phyloP scores from a whole-genome alignment of 2,329 filamentous ascomycete species.

The Colletotrichum liaoningense region DNA sequence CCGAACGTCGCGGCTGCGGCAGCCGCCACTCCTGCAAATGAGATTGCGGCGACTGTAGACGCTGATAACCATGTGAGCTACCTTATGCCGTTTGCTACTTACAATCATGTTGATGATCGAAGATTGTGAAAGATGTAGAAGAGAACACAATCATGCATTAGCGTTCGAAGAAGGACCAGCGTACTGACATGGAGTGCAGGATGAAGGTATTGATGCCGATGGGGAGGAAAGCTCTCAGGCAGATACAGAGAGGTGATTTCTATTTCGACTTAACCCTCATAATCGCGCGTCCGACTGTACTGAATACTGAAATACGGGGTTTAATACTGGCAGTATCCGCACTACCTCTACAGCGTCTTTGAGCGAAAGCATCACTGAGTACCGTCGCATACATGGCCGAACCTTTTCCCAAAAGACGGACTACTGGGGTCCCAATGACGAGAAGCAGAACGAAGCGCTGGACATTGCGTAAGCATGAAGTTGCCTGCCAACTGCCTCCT shows the following conservation, averaged over 20 bases:
- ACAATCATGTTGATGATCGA: not conserved
- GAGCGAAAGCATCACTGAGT: slow-evolving; percentile 45
- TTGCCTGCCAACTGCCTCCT: not conserved
- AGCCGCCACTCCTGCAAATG: not conserved
- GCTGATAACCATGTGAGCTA: not conserved
- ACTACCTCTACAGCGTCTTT: slow-evolving; percentile 43
- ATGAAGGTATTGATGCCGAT: not conserved
- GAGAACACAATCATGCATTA: not conserved
- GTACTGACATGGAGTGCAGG: not conserved
- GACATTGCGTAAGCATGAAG: slow-evolving; percentile 1
- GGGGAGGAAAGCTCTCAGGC: not conserved
- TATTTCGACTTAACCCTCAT: not conserved
- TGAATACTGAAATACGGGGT: not conserved
- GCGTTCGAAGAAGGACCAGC: not conserved
- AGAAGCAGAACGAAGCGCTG: slow-evolving; percentile 37
- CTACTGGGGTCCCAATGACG: slow-evolving; percentile 40
- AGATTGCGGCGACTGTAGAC: not conserved
- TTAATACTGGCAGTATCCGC: not conserved
- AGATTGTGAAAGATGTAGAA: too few species aligned
- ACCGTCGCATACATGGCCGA: slow-evolving; percentile 46
- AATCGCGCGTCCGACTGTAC: too few species aligned
- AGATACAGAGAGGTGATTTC: not conserved
- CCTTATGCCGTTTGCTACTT: too few species aligned
- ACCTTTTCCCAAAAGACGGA: slow-evolving; percentile 42
- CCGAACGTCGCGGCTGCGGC: not conserved